Conservation (phyloP, 2,329 filamentous ascomycete species). For the Fusarium tanahbumbuense region DNA sequence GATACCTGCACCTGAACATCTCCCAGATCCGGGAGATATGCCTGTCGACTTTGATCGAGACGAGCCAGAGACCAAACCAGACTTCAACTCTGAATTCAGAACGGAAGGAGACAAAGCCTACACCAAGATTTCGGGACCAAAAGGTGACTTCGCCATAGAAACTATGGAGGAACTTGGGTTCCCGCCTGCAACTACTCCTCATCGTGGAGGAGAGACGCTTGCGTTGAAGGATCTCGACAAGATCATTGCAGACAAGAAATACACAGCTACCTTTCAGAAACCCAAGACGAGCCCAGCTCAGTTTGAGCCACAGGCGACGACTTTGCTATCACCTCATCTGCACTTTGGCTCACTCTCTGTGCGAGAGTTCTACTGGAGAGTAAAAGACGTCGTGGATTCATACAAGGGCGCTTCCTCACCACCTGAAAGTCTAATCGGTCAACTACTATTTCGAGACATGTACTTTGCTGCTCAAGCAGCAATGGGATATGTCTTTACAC, state of each 20-base stretch:
- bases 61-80: slow-evolving; percentile 61
- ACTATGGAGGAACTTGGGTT: slow-evolving; percentile 78
- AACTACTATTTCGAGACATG: slow-evolving; percentile 84
- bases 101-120: slow-evolving; percentile 68
- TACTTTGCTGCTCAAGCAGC: slow-evolving; percentile 82
- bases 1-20: slow-evolving; percentile 65
- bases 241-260: slow-evolving; percentile 71
- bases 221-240: slow-evolving; percentile 69
- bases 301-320: slow-evolving; percentile 79
- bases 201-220: slow-evolving; percentile 76
- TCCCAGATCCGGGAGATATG: slow-evolving; percentile 75
- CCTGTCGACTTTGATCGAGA: slow-evolving; percentile 69
- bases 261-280: slow-evolving; percentile 80
- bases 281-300: slow-evolving; percentile 79
- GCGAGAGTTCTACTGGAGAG: slow-evolving; percentile 78
- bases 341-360: slow-evolving; percentile 80
- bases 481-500: slow-evolving; percentile 71
- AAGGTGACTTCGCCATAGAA: slow-evolving; percentile 76
- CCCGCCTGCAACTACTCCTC: slow-evolving; percentile 71
- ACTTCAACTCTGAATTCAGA: slow-evolving; percentile 70
- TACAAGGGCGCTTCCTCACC: slow-evolving; percentile 69
- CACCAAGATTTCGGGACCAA: slow-evolving; percentile 71
- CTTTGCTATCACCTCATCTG: slow-evolving; percentile 76
- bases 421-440: slow-evolving; percentile 77
- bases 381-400: slow-evolving; percentile 69